Base-by-base conservation (phyloP, 495 filamentous ascomycete genomes). In the Penicillium paxilli region DNA sequence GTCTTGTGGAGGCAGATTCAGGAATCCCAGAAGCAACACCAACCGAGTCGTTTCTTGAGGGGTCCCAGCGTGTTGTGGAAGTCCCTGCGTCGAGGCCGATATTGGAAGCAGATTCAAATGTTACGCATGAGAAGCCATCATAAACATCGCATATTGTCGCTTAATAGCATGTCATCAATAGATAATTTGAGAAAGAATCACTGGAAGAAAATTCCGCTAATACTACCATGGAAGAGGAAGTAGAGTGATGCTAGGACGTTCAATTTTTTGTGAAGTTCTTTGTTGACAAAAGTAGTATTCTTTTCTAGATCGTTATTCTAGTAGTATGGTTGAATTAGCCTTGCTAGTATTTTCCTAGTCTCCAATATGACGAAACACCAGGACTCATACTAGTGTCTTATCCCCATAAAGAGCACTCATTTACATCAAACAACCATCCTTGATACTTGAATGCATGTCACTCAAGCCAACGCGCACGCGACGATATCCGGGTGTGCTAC, bases 401-500 rank as follows among this genome's bases (percentile, higher is more conserved):
- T 44, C 19, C n/a, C 37, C 19, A 16, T 14, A 7, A 6, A 16
- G 2, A 9, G 35, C n/a, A 19, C 17, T 16, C 35, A 16, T 16
- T 75, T 61, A 98, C 91, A 97, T 96, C 73, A 96, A 74, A 68
- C 95, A 98, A 14, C 89, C 94, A 56, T 90, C 87, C 73, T 90
- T 90, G 58, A 90, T 88, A 64, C 91, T 96, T 35, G 87, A 94
- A 63, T 95, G 91, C 63, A 97, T 62, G 44, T 96, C 92, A 58
- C 89, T 91, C 47, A 84, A 79, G 1, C 87, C 90, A 20, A 98
- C 76, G 65, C 89, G 85, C 62, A 91, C 79, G 46, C 88, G 81
- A 55, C 81, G 82, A 46, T 78, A 80, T 16, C 76, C 81, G n/a
- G 77, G 75, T 45, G 77, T 73, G 70, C 76, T 79, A 17, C 26